Conservation (phyloP, 352 stramenopile species). For the Peronospora farinosa region DNA sequence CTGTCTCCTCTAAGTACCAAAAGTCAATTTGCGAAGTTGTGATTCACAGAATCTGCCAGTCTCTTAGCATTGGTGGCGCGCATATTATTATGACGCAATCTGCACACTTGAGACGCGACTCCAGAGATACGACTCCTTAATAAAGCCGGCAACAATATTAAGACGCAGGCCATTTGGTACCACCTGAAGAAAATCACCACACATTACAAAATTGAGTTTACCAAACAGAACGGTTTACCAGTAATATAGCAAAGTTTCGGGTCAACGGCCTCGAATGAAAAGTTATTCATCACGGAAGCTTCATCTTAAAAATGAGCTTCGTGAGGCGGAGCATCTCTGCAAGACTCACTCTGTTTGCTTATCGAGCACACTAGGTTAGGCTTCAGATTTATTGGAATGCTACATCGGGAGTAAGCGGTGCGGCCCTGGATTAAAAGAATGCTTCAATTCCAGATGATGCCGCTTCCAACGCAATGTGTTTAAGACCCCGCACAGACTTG, state of each 20-base stretch:
- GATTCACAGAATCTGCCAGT: too few relatives aligned
- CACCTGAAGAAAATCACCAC: neutral
- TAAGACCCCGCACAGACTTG: neutral
- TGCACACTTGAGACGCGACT: neutral
- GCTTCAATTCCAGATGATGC: neutral
- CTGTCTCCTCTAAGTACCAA: too few relatives aligned
- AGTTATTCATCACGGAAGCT: neutral
- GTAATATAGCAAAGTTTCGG: neutral
- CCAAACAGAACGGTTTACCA: neutral
- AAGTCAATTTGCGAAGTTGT: too few relatives aligned
- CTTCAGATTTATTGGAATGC: neutral
- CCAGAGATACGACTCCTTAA: neutral
- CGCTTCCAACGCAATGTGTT: neutral
- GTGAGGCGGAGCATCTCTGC: neutral
- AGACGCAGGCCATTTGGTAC: neutral
- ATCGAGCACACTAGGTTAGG: neutral
- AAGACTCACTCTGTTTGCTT: neutral
- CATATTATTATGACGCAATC: neutral
- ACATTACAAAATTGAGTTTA: neutral
- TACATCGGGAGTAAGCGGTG: neutral
- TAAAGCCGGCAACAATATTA: neutral
- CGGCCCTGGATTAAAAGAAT: neutral
- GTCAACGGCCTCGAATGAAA: neutral
- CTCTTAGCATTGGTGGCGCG: neutral
- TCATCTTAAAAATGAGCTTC: neutral